Conservation (phyloP, 208 protist species). For the Crithidia thermophila region DNA sequence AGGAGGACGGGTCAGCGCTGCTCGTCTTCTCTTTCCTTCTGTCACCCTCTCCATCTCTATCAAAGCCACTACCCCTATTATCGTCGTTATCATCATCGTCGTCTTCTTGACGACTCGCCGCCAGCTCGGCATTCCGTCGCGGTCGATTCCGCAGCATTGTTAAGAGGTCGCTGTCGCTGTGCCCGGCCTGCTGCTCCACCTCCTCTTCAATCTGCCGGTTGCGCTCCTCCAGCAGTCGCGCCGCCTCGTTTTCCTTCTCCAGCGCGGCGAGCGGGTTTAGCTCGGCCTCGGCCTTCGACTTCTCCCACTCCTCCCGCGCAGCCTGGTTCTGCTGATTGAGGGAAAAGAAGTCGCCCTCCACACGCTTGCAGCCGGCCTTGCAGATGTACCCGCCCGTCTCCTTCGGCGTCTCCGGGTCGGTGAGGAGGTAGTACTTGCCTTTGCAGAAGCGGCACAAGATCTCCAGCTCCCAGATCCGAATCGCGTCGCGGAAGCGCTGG, state of each 20-base stretch:
- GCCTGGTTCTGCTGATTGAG: slow-evolving; percentile 74
- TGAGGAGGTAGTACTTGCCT: slow-evolving; percentile 63
- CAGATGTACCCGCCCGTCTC: slow-evolving; percentile 83
- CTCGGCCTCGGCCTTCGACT: slow-evolving; percentile 49
- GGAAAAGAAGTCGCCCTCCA: slow-evolving; percentile 68
- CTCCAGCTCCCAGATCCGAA: slow-evolving; percentile 83
- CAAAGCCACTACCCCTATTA: neutral
- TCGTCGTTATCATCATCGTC: slow-evolving; percentile 8
- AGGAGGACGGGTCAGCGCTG: too few species aligned
- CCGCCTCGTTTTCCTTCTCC: slow-evolving; percentile 76
- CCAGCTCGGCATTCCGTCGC: neutral
- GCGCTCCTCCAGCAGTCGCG: slow-evolving; percentile 63
- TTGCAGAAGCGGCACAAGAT: slow-evolving; percentile 80
- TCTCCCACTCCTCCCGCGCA: slow-evolving; percentile 51
- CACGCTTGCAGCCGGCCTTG: slow-evolving; percentile 60
- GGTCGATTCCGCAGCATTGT: slow-evolving; percentile 37
- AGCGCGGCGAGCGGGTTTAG: slow-evolving; percentile 69
- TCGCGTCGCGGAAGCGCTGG: slow-evolving; percentile 60
- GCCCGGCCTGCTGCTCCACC: slow-evolving; percentile 47
- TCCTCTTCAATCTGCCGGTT: slow-evolving; percentile 70
- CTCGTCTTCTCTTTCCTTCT: neutral
- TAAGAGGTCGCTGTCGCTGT: slow-evolving; percentile 40
- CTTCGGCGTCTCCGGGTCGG: slow-evolving; percentile 81
- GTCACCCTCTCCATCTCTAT: neutral
- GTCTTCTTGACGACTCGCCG: neutral